phyloP scores from a whole-genome alignment of 768 basidiomycete species.

The Austroboletus festivus region DNA sequence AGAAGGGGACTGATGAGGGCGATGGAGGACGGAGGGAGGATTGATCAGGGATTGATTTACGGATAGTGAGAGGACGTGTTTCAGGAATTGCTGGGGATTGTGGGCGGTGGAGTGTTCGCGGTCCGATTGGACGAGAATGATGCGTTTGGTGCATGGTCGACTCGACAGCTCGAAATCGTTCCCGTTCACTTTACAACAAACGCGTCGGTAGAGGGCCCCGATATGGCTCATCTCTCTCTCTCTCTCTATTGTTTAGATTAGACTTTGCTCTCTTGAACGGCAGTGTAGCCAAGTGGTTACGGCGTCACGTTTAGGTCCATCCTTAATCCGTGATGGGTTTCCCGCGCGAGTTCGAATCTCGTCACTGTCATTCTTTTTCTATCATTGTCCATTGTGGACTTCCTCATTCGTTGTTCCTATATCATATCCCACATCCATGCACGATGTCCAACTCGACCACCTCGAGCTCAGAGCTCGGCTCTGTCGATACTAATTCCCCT shows the following conservation, averaged over 20 bases:
- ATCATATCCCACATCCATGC: slow-evolving; percentile 1
- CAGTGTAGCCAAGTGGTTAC: slow-evolving; percentile 61
- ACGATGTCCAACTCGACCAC: slow-evolving; percentile 11
- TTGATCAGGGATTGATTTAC: slow-evolving; percentile 34
- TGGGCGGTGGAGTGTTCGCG: slow-evolving; percentile 42
- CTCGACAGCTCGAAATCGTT: slow-evolving; percentile 1
- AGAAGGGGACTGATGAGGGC: slow-evolving; percentile 25
- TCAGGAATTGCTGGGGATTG: slow-evolving; percentile 41
- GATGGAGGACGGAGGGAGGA: slow-evolving; percentile 28
- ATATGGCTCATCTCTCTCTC: neutral
- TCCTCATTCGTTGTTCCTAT: slow-evolving; percentile 3
- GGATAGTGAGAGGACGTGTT: slow-evolving; percentile 40
- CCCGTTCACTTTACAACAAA: neutral
- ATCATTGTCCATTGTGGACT: slow-evolving; percentile 11
- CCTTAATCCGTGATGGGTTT: slow-evolving; percentile 52
- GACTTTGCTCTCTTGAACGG: slow-evolving; percentile 15
- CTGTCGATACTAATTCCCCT: slow-evolving; percentile 12
- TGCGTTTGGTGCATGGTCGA: slow-evolving; percentile 29
- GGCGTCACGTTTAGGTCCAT: slow-evolving; percentile 54
- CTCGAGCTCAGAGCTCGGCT: slow-evolving; percentile 10
- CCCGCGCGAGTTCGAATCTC: slow-evolving; percentile 60
- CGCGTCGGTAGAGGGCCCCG: slow-evolving; percentile 8
- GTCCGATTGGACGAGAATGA: slow-evolving; percentile 48
- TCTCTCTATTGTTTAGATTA: neutral
- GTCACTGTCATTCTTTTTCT: slow-evolving; percentile 44